phyloP scores from a whole-genome alignment of 352 stramenopile species.

The Pythium rhizo-oryzae region DNA sequence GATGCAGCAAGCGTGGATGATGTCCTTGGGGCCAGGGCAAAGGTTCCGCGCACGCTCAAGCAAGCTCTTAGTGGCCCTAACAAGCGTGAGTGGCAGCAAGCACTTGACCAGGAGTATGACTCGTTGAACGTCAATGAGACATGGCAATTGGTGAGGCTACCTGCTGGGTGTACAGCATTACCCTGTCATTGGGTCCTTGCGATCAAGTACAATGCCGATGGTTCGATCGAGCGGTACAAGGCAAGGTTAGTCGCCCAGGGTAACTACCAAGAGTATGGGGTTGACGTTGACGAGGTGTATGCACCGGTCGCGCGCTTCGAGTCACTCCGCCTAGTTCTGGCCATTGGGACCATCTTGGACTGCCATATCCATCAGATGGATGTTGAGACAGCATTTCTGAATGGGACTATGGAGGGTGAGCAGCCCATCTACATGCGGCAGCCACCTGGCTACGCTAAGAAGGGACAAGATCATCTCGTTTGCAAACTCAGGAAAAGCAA shows the following conservation, averaged over 20 bases:
- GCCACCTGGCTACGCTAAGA: conserved; percentile 2
- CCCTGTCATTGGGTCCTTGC: too few species aligned
- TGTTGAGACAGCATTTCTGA: not conserved
- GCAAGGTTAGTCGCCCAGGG: not conserved
- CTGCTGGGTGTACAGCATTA: too few species aligned
- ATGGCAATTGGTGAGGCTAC: not conserved
- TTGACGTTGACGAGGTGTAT: not conserved
- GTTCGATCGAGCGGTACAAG: too few species aligned
- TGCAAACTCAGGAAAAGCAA: conserved; percentile 8
- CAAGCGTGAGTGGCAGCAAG: not conserved
- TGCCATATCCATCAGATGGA: not conserved
- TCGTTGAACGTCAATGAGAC: conserved; percentile 1
- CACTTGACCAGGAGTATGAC: not conserved
- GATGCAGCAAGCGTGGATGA: not conserved
- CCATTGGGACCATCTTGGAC: not conserved
- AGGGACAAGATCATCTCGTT: not conserved
- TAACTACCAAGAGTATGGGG: not conserved
- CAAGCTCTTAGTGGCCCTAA: not conserved
- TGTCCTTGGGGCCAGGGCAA: not conserved
- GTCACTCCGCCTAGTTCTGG: not conserved
- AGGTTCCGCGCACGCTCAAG: not conserved
- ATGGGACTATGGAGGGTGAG: not conserved
- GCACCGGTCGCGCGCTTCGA: not conserved
- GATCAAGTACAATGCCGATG: too few species aligned
- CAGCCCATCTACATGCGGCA: conserved; percentile 6